Percentiles rank a stretch among this genome's conserved stretches.
Evolutionary conservation across 139 green algal genomes (phyloP).

Genomic region (Picochlorum sp.): DNA sequence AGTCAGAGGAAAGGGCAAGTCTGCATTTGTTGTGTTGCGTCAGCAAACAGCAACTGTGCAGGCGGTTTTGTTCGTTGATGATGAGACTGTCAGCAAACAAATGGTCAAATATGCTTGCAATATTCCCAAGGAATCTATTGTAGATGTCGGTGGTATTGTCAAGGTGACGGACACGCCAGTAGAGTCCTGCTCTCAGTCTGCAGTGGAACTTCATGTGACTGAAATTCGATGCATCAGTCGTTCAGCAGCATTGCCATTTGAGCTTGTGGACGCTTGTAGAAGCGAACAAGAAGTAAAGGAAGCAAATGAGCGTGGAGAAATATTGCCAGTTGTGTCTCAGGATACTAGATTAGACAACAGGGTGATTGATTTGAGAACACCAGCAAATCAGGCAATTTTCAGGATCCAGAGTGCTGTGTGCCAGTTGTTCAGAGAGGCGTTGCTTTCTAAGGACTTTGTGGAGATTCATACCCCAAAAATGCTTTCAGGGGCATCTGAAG

Average conservation of each 20-base stretch:
- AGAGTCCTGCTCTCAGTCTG: slow-evolving; percentile 71
- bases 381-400: slow-evolving; percentile 98
- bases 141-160: slow-evolving; percentile 79
- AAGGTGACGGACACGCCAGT: slow-evolving; percentile 48
- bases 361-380: slow-evolving; percentile 89
- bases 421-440: slow-evolving; percentile 76
- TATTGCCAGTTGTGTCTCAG: slow-evolving; percentile 69
- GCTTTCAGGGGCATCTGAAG: slow-evolving; percentile 74
- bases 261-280: slow-evolving; percentile 61
- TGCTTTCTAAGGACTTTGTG: slow-evolving; percentile 69
- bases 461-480: slow-evolving; percentile 99
- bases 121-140: slow-evolving; percentile 87
- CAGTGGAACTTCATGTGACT: slow-evolving; percentile 74
- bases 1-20: slow-evolving; percentile 92
- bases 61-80: slow-evolving; percentile 78
- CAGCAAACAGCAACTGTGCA: slow-evolving; percentile 79
- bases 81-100: slow-evolving; percentile 71
- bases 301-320: slow-evolving; percentile 43
- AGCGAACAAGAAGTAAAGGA: slow-evolving; percentile 33
- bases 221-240: slow-evolving; percentile 52
- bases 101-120: slow-evolving; percentile 96
- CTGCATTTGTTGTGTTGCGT: slow-evolving; percentile 87
- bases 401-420: slow-evolving; percentile 73
- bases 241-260: slow-evolving; percentile 71
- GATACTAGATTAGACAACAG: slow-evolving; percentile 87